Conservation (phyloP, 2,329 filamentous ascomycete species). For the Venturia oleaginea region DNA sequence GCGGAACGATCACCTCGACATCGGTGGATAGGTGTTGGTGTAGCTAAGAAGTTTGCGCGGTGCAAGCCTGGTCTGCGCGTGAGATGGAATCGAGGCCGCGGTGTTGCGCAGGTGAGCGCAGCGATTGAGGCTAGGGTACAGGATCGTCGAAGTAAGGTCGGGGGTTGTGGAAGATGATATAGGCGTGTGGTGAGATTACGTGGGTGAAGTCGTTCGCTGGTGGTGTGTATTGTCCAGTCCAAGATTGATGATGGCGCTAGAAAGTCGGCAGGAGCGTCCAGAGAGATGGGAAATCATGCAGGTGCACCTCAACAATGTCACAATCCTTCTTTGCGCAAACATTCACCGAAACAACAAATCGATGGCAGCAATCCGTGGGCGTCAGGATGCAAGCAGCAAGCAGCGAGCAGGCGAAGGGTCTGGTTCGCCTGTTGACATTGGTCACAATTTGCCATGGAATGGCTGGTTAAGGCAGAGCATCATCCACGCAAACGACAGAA, state of each 20-base stretch:
- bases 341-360: neutral
- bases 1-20: constrained; percentile 3
- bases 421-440: neutral
- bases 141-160: constrained; percentile 1
- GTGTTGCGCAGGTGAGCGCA: constrained; percentile 3
- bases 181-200: neutral
- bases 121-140: neutral
- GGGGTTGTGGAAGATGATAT: constrained; percentile 1
- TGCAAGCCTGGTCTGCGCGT: neutral
- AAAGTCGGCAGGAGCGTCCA: neutral
- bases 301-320: no score
- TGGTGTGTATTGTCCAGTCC: neutral
- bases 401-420: neutral
- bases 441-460: neutral
- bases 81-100: neutral
- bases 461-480: neutral
- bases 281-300: no score
- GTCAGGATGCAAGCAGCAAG: neutral
- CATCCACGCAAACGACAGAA: neutral
- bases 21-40: neutral
- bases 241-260: neutral
- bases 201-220: neutral
- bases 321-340: neutral
- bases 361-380: no score
- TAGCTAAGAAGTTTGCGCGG: neutral